These are phyloP conservation scores for Andrographis paniculata DNA, from an alignment of 305 asterid genomes.

Conservation along the genomic window DNA sequence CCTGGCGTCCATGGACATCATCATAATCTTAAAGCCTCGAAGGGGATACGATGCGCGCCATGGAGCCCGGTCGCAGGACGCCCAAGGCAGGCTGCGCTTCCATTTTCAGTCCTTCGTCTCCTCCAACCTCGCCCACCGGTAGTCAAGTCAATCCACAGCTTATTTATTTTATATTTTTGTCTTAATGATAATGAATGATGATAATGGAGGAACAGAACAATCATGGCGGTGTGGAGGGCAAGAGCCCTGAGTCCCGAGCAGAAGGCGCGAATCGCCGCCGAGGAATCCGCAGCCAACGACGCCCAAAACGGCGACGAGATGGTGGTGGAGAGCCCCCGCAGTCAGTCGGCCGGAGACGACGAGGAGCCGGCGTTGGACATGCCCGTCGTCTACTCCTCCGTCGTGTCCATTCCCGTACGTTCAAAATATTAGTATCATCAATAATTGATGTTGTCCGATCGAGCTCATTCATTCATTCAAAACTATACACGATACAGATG, in stretches of 20 bases:
- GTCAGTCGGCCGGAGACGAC: slow-evolving; percentile 49
- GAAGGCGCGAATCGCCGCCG: slow-evolving; percentile 73
- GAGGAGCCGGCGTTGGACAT: no score
- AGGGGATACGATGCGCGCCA: slow-evolving; percentile 88
- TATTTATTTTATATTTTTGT: no score
- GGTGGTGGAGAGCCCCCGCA: slow-evolving; percentile 33
- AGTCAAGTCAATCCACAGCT: slow-evolving; percentile 14
- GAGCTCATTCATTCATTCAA: no score
- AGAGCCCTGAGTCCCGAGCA: slow-evolving; percentile 88
- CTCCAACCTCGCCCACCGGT: slow-evolving; percentile 79
- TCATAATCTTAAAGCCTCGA: slow-evolving; percentile 71
- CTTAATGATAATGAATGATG: no score
- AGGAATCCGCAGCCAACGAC: slow-evolving; percentile 55
- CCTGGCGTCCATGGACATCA: slow-evolving; percentile 88
- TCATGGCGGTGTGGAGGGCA: slow-evolving; percentile 90
- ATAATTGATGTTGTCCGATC: no score
- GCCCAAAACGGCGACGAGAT: slow-evolving; percentile 62
- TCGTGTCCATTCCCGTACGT: slow-evolving; percentile 82
- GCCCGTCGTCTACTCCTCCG: slow-evolving; percentile 60
- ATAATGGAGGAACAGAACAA: no score
- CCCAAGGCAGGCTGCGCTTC: slow-evolving; percentile 83
- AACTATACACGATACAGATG: slow-evolving; percentile 42
- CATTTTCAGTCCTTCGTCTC: slow-evolving; percentile 93
- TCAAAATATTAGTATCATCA: no score
- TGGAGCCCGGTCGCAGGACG: slow-evolving; percentile 88